phyloP scores from a whole-genome alignment of 805 yeast genomes.

The Lipomyces yamanashiensis region DNA sequence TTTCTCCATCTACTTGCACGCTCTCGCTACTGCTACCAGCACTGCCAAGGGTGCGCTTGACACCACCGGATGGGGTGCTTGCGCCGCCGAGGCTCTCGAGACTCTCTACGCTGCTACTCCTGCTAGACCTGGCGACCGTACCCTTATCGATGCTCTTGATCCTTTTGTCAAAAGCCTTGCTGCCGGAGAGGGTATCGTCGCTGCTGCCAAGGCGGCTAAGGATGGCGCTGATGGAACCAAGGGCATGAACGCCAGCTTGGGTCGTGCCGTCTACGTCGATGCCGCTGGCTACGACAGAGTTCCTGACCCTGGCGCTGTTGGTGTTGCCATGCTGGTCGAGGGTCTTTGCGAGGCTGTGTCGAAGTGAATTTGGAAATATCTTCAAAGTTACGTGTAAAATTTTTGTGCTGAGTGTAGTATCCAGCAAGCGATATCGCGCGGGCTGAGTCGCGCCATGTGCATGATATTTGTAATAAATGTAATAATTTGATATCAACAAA shows the following conservation, averaged over 20 bases:
- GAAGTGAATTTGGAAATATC: not conserved
- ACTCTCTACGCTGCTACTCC: constrained; percentile 83
- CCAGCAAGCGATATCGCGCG: too few species aligned
- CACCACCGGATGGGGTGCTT: constrained; percentile 38
- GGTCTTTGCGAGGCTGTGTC: constrained; percentile 44
- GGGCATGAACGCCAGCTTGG: constrained; percentile 79
- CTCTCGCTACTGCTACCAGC: constrained; percentile 56
- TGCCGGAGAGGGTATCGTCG: constrained; percentile 55
- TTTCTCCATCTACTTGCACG: constrained; percentile 82
- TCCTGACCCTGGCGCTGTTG: constrained; percentile 96
- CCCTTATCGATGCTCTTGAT: constrained; percentile 83
- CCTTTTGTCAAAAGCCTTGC: constrained; percentile 77
- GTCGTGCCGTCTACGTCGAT: constrained; percentile 88
- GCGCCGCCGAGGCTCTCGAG: constrained; percentile 59
- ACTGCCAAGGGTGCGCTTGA: constrained; percentile 27
- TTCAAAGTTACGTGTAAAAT: too few species aligned
- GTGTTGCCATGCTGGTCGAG: constrained; percentile 64
- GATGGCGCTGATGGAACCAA: constrained; percentile 79
- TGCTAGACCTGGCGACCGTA: constrained; percentile 87
- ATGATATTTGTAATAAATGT: too few species aligned
- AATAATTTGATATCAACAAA: too few species aligned
- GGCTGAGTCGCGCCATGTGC: too few species aligned
- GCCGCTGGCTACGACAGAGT: constrained; percentile 48
- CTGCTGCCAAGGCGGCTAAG: constrained; percentile 71
- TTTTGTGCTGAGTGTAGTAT: too few species aligned